Percentiles rank a stretch among this genome's conserved stretches.
These are phyloP conservation scores for Fennellomyces sp. DNA, from an alignment of 371 early-diverging fungal genomes.

Conservation along the genomic window DNA sequence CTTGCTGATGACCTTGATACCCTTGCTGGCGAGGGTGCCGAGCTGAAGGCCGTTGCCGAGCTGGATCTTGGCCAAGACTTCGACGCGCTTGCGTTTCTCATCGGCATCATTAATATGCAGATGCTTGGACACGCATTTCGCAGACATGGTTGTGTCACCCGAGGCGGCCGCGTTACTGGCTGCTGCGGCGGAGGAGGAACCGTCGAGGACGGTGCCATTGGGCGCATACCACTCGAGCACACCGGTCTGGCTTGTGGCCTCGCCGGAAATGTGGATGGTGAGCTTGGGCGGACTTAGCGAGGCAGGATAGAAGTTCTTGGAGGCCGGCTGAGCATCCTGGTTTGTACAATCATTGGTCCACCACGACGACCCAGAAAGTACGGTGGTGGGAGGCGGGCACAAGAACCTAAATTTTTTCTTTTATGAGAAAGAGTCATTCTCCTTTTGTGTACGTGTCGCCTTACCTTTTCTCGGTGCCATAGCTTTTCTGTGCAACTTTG, in stretches of 20 bases:
- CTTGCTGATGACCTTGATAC: slow-evolving; percentile 87
- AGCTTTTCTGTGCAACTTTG: slow-evolving; percentile 79
- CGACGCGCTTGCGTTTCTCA: slow-evolving; percentile 78
- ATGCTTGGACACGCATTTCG: slow-evolving; percentile 82
- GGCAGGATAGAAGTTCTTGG: background rate
- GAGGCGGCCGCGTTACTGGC: slow-evolving; percentile 13
- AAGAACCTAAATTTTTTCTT: slow-evolving; percentile 47
- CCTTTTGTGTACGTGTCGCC: slow-evolving; percentile 60
- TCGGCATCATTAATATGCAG: slow-evolving; percentile 85
- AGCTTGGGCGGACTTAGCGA: slow-evolving; percentile 25
- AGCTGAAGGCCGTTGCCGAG: slow-evolving; percentile 64
- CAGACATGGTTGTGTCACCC: slow-evolving; percentile 48
- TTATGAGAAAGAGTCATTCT: slow-evolving; percentile 6
- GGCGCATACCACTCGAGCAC: slow-evolving; percentile 33
- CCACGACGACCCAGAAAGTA: slow-evolving; percentile 67
- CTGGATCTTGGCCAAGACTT: slow-evolving; percentile 72
- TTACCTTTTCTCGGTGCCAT: slow-evolving; percentile 79
- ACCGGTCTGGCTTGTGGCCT: slow-evolving; percentile 31
- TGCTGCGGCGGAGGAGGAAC: slow-evolving; percentile 13
- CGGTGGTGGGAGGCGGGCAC: slow-evolving; percentile 74
- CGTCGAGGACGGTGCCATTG: slow-evolving; percentile 26
- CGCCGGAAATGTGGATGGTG: slow-evolving; percentile 38
- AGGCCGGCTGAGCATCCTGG: background rate
- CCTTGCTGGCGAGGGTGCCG: slow-evolving; percentile 72
- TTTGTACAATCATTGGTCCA: slow-evolving; percentile 31